These are phyloP conservation scores for Pleurotus salmoneostramineus DNA, from an alignment of 768 basidiomycete genomes.

Conservation along the genomic window DNA sequence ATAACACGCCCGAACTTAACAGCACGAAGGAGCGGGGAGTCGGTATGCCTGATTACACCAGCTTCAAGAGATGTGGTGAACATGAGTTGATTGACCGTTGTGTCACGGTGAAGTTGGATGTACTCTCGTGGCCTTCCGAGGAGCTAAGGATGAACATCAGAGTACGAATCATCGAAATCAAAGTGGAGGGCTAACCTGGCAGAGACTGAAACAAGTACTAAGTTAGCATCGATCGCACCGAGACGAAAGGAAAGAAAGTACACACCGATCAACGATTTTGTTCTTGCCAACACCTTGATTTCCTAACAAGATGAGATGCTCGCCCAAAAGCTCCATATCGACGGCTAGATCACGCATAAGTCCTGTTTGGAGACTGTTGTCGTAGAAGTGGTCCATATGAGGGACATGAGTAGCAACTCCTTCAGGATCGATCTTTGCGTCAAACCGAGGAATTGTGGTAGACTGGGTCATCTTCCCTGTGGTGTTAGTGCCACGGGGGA, in stretches of 20 bases:
- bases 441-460: constrained; percentile 45
- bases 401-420: constrained; percentile 58
- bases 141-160: constrained; percentile 31
- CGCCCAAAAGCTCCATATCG: constrained; percentile 56
- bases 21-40: constrained; percentile 65
- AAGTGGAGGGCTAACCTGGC: constrained; percentile 37
- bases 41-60: constrained; percentile 55
- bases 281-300: constrained; percentile 36
- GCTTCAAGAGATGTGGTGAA: constrained; percentile 58
- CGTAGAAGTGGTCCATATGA: constrained; percentile 68
- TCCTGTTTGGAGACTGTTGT: constrained; percentile 65
- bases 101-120: constrained; percentile 66
- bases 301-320: constrained; percentile 63
- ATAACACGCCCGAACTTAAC: constrained; percentile 60
- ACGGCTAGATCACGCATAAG: constrained; percentile 64
- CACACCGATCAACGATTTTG: constrained; percentile 26
- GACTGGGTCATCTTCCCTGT: constrained; percentile 21
- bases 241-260: not conserved
- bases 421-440: constrained; percentile 43
- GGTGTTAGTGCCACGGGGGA: constrained; percentile 38
- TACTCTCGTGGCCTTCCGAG: constrained; percentile 63
- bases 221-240: not conserved
- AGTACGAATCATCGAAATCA: not conserved
- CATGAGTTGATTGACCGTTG: constrained; percentile 69
- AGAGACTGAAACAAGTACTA: constrained; percentile 30